These are phyloP conservation scores for Crepidotus variabilis DNA, from an alignment of 768 basidiomycete genomes.

Conservation along the genomic window DNA sequence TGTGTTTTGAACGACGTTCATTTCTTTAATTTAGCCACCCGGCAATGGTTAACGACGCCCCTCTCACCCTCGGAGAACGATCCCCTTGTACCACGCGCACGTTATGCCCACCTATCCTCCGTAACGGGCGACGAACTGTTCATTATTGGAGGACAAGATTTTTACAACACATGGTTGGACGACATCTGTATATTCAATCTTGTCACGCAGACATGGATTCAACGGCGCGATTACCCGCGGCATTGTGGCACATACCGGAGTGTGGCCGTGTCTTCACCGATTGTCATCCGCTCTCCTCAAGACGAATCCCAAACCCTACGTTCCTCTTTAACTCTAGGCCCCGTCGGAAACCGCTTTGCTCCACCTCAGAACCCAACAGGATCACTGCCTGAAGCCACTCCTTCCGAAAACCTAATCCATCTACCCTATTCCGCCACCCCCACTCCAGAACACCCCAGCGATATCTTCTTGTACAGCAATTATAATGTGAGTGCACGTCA, in stretches of 20 bases:
- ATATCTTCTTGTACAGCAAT: constrained; percentile 92
- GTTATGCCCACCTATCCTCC: constrained; percentile 93
- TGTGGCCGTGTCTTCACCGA: constrained; percentile 76
- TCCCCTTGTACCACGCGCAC: constrained; percentile 66
- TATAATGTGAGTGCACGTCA: constrained; percentile 68
- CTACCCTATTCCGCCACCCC: constrained; percentile 75
- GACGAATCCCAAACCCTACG: constrained; percentile 47
- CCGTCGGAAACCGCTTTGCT: constrained; percentile 57
- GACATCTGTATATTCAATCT: constrained; percentile 91
- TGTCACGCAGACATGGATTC: constrained; percentile 67
- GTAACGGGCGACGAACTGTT: constrained; percentile 82
- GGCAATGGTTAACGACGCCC: constrained; percentile 64
- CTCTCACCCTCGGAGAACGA: constrained; percentile 36
- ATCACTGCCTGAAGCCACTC: constrained; percentile 45
- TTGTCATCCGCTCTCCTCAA: constrained; percentile 65
- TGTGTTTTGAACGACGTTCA: constrained; percentile 93
- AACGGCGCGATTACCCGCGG: constrained; percentile 76
- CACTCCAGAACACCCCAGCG: constrained; percentile 72
- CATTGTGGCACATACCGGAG: constrained; percentile 96
- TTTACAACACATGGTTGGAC: constrained; percentile 90
- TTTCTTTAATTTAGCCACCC: constrained; percentile 73
- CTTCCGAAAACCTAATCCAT: constrained; percentile 59
- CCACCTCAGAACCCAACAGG: constrained; percentile 34
- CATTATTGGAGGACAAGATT: constrained; percentile 94
- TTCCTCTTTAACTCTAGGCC: constrained; percentile 42